Percentiles rank a stretch among this genome's conserved stretches.
phyloP scores from a whole-genome alignment of 805 yeast species.

The Hanseniaspora vineae region DNA sequence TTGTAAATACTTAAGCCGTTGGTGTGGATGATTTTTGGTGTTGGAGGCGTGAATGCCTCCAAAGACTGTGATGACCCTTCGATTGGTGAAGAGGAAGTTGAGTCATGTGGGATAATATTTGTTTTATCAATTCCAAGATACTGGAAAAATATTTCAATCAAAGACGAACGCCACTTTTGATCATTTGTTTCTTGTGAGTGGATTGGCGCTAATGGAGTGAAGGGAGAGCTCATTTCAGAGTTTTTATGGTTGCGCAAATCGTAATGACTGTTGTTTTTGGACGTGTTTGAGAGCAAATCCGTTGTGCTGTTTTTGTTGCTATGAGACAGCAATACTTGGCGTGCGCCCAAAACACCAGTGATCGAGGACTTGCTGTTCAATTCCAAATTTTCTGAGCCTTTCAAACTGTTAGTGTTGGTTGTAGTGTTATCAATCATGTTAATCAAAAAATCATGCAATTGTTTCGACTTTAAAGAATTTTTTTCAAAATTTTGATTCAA shows the following conservation, averaged over 20 bases:
- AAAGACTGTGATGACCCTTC: neutral
- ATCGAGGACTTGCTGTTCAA: neutral
- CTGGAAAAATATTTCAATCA: constrained; percentile 59
- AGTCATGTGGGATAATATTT: constrained; percentile 10
- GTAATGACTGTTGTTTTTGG: neutral
- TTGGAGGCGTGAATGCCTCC: neutral
- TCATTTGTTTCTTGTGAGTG: constrained; percentile 66
- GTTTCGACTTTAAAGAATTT: neutral
- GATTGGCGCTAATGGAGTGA: constrained; percentile 30
- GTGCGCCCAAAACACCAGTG: neutral
- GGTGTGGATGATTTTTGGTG: neutral
- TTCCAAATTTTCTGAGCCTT: neutral
- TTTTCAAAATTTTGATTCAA: constrained; percentile 37
- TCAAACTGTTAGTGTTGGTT: neutral
- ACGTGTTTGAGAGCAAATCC: neutral
- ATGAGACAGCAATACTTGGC: neutral
- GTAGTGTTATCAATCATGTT: neutral
- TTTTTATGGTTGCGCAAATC: constrained; percentile 1
- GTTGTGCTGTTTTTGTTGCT: neutral
- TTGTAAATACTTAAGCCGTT: constrained; percentile 1
- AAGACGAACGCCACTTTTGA: constrained; percentile 43
- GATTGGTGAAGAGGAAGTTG: neutral
- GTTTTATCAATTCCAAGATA: constrained; percentile 48
- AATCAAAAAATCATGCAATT: constrained; percentile 1
- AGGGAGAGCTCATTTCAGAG: constrained; percentile 1